Conservation (phyloP, 1,139 yeast species). For the Hanseniaspora uvarum region DNA sequence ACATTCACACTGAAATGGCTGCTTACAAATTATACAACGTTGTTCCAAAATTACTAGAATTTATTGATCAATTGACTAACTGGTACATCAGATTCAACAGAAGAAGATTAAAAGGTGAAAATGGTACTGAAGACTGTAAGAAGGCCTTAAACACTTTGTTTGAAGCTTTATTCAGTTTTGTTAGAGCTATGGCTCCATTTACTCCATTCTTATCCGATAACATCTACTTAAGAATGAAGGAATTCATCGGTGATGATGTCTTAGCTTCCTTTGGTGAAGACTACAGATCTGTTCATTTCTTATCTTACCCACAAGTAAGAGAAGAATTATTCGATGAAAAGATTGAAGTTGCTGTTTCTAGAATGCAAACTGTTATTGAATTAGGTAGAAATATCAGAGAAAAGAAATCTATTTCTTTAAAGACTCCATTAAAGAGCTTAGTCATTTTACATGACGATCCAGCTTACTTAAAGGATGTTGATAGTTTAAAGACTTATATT, state of each 20-base stretch:
- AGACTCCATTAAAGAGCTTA: conserved; percentile 85
- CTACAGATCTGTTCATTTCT: conserved; percentile 80
- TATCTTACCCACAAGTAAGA: conserved; percentile 79
- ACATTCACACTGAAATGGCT: conserved; percentile 79
- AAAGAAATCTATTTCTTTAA: conserved; percentile 82
- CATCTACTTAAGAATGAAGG: conserved; percentile 67
- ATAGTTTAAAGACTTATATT: conserved; percentile 66
- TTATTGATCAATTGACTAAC: conserved; percentile 91
- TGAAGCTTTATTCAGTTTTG: conserved; percentile 79
- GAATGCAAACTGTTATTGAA: conserved; percentile 97
- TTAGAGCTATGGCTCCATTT: conserved; percentile 97
- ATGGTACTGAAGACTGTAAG: conserved; percentile 71
- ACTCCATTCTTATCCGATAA: conserved; percentile 92
- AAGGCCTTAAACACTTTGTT: conserved; percentile 82
- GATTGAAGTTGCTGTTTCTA: conserved; percentile 72
- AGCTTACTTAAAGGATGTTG: conserved; percentile 65
- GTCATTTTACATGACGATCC: conserved; percentile 76
- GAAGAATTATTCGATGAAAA: conserved; percentile 67
- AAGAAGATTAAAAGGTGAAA: conserved; percentile 92
- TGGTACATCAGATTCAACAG: conserved; percentile 99
- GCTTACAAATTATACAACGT: conserved; percentile 89
- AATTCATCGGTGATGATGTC: conserved; percentile 47
- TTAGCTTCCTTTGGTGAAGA: conserved; percentile 42
- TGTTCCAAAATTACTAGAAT: conserved; percentile 77
- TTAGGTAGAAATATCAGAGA: conserved; percentile 95